These are phyloP conservation scores for Venturia effusa DNA, from an alignment of 2,329 filamentous ascomycete species.

Conservation along the genomic window DNA sequence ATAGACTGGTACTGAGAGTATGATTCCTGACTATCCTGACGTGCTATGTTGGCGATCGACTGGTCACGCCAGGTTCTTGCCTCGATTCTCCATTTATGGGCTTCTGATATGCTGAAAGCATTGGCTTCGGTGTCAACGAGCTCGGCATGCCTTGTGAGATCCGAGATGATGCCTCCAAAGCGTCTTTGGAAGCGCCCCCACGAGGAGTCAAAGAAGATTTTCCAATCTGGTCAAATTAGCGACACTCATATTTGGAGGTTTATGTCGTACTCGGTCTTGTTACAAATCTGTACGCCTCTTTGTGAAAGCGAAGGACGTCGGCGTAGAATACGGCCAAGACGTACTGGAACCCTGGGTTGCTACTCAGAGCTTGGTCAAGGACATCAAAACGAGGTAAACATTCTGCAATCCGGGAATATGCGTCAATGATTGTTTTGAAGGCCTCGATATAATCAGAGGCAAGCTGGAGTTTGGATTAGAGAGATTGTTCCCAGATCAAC, in stretches of 20 bases:
- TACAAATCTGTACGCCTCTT: conserved; percentile 36
- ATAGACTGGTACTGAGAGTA: conserved; percentile 13
- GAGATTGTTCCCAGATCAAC: neutral
- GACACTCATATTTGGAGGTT: neutral
- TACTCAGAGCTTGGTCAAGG: conserved; percentile 21
- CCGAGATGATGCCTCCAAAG: conserved; percentile 20
- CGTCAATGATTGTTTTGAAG: conserved; percentile 32
- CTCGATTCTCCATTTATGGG: conserved; percentile 12
- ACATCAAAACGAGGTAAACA: conserved; percentile 29
- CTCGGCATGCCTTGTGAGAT: conserved; percentile 17
- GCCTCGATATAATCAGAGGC: conserved; percentile 27
- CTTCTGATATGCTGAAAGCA: conserved; percentile 18
- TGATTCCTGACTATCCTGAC: conserved; percentile 8
- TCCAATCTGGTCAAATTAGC: conserved; percentile 19
- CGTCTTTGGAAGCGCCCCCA: conserved; percentile 21
- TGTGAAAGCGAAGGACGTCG: conserved; percentile 40
- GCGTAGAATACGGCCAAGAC: conserved; percentile 34
- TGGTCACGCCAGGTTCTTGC: conserved; percentile 5
- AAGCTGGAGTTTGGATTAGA: conserved; percentile 12
- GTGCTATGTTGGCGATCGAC: conserved; percentile 12
- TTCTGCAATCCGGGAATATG: conserved; percentile 30
- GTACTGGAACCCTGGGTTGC: conserved; percentile 28
- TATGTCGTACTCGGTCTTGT: conserved; percentile 12
- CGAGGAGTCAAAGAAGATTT: conserved; percentile 19
- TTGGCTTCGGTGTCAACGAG: conserved; percentile 21